Percentiles rank a stretch among this genome's conserved stretches.
phyloP scores from a whole-genome alignment of 306 rosid species.

The Ammopiptanthus mongolicus region DNA sequence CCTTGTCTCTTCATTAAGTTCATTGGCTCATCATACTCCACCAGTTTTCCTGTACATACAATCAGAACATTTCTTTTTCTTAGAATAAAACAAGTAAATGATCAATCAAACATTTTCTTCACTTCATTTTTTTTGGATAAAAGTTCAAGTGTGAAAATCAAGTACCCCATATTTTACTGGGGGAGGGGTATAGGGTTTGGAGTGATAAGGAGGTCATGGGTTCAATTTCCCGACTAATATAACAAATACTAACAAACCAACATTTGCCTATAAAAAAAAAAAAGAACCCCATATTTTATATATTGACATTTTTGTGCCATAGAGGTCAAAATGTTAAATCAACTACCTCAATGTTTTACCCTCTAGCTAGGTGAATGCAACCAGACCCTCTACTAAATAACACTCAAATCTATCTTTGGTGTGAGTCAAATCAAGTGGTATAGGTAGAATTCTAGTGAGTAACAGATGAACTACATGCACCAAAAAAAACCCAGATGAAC shows the following conservation, averaged over 20 bases:
- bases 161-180: background rate
- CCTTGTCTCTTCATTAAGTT: constrained; percentile 47
- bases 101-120: background rate
- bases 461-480: background rate
- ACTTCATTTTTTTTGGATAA: background rate
- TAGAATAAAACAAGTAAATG: background rate
- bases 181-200: too few species aligned
- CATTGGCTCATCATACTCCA: constrained; percentile 54
- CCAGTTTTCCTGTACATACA: constrained; percentile 38
- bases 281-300: background rate
- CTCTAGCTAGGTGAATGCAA: background rate
- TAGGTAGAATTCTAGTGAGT: background rate
- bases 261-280: too few species aligned
- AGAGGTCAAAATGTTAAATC: background rate
- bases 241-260: too few species aligned
- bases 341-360: background rate
- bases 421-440: background rate
- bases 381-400: background rate
- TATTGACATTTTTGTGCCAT: background rate
- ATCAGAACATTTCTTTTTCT: background rate
- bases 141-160: background rate
- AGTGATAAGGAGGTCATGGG: too few species aligned
- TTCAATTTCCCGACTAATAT: too few species aligned
- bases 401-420: background rate
- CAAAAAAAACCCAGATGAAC: background rate